These are phyloP conservation scores for Meredithiella fracta DNA, from an alignment of 2,329 filamentous ascomycete species.

Conservation along the genomic window DNA sequence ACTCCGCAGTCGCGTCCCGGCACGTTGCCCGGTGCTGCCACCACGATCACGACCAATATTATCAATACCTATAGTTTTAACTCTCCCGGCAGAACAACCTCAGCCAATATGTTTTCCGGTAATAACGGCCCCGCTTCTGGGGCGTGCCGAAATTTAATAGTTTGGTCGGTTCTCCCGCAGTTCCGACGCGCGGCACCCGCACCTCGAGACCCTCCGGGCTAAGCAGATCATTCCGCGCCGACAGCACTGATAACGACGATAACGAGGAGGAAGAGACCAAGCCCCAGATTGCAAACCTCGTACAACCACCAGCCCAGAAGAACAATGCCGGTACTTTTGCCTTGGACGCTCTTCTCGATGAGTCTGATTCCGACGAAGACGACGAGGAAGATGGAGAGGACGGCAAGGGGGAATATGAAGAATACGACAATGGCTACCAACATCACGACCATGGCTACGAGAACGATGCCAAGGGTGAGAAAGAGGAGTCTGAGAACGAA, in stretches of 20 bases:
- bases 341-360: constrained; percentile 14
- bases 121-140: not conserved
- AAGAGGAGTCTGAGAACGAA: constrained; percentile 24
- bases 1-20: constrained; percentile 34
- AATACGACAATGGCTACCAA: constrained; percentile 23
- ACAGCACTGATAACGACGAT: constrained; percentile 11
- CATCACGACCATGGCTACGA: not conserved
- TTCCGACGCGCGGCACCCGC: not conserved
- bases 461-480: constrained; percentile 20
- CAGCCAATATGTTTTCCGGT: constrained; percentile 4
- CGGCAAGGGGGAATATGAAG: constrained; percentile 20
- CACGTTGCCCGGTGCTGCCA: constrained; percentile 39
- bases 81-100: not conserved
- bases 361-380: constrained; percentile 15
- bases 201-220: constrained; percentile 33
- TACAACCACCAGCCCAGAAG: constrained; percentile 11
- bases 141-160: not conserved
- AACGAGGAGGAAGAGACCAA: constrained; percentile 1
- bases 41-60: constrained; percentile 28
- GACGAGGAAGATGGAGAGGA: constrained; percentile 19
- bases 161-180: constrained; percentile 12
- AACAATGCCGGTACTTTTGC: constrained; percentile 17
- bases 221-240: constrained; percentile 26
- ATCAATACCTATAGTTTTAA: not conserved
- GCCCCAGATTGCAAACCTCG: not conserved